Percentiles rank a stretch among this genome's conserved stretches.
Conservation (phyloP, 352 stramenopile genomes). For the Phytophthora parvispora region DNA sequence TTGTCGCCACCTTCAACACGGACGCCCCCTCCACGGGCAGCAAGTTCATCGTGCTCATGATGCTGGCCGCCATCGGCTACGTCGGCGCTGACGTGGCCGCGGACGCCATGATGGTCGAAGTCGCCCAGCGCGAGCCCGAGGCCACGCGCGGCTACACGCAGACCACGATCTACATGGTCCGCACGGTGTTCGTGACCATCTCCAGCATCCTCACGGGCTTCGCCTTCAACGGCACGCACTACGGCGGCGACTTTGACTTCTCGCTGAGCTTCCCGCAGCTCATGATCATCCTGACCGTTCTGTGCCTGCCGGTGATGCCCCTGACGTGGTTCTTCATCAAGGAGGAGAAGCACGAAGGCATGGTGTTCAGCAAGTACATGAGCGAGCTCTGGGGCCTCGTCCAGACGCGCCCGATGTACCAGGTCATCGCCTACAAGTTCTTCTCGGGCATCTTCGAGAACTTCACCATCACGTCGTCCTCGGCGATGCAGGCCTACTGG, state of each 20-base stretch:
- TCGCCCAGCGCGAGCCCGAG: slow-evolving; percentile 59
- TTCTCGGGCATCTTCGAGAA: slow-evolving; percentile 50
- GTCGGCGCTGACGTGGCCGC: slow-evolving; percentile 57
- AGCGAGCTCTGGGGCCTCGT: slow-evolving; percentile 46
- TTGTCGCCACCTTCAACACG: slow-evolving; percentile 45
- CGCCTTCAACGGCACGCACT: slow-evolving; percentile 51
- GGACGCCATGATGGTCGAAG: slow-evolving; percentile 65
- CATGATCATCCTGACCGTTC: slow-evolving; percentile 44
- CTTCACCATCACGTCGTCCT: slow-evolving; percentile 41
- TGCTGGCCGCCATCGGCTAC: slow-evolving; percentile 57
- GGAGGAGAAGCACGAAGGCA: slow-evolving; percentile 47
- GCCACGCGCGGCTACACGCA: slow-evolving; percentile 56
- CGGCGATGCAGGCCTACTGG: slow-evolving; percentile 50
- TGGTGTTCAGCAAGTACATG: slow-evolving; percentile 49
- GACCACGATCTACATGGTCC: slow-evolving; percentile 57
- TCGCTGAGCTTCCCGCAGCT: slow-evolving; percentile 44
- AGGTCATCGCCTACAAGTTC: slow-evolving; percentile 60
- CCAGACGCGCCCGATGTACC: slow-evolving; percentile 54
- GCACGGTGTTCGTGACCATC: slow-evolving; percentile 48
- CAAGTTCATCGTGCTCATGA: slow-evolving; percentile 59
- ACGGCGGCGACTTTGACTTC: slow-evolving; percentile 57
- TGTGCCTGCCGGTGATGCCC: slow-evolving; percentile 48
- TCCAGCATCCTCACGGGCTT: slow-evolving; percentile 51
- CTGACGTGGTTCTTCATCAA: slow-evolving; percentile 58
- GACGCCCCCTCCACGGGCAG: slow-evolving; percentile 39